Percentiles rank a stretch among this genome's conserved stretches.
These are phyloP conservation scores for Cytospora schulzeri DNA, from an alignment of 2,329 filamentous ascomycete genomes.

Conservation along the genomic window DNA sequence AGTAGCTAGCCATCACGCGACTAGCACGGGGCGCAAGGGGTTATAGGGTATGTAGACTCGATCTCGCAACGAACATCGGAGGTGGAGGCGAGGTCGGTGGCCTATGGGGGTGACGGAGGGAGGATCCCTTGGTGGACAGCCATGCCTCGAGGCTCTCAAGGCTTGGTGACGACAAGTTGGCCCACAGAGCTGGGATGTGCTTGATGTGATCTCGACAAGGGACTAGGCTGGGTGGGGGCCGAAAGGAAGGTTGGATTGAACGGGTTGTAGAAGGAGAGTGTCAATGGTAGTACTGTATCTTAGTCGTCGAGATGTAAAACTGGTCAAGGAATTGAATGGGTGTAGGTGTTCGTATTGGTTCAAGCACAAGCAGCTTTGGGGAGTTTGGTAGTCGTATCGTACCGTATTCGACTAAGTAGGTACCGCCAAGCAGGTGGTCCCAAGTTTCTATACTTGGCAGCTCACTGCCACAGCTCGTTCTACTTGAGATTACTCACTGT, in stretches of 20 bases:
- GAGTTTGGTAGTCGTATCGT: background rate
- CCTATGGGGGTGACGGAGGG: constrained; percentile 15
- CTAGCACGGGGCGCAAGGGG: constrained; percentile 10
- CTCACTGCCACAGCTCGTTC: constrained; percentile 9
- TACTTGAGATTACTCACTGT: constrained; percentile 3
- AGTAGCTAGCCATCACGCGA: constrained; percentile 27
- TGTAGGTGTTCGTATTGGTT: background rate
- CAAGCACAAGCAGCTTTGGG: too few relatives aligned
- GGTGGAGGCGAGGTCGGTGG: background rate
- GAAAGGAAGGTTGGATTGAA: background rate
- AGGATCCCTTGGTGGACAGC: constrained; percentile 22
- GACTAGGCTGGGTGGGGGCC: too few relatives aligned
- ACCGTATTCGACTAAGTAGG: background rate
- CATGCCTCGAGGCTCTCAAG: constrained; percentile 21
- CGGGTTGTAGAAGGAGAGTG: background rate
- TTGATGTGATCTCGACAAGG: background rate
- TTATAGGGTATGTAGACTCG: background rate
- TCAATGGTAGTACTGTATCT: background rate
- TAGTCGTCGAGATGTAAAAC: background rate
- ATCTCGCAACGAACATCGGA: background rate
- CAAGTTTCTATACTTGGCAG: constrained; percentile 13
- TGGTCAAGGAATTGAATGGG: background rate
- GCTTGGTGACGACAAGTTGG: background rate
- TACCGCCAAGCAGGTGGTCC: background rate
- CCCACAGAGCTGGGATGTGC: background rate